These are phyloP conservation scores for Fusarium sp. DNA, from an alignment of 2,329 filamentous ascomycete genomes.

Conservation along the genomic window DNA sequence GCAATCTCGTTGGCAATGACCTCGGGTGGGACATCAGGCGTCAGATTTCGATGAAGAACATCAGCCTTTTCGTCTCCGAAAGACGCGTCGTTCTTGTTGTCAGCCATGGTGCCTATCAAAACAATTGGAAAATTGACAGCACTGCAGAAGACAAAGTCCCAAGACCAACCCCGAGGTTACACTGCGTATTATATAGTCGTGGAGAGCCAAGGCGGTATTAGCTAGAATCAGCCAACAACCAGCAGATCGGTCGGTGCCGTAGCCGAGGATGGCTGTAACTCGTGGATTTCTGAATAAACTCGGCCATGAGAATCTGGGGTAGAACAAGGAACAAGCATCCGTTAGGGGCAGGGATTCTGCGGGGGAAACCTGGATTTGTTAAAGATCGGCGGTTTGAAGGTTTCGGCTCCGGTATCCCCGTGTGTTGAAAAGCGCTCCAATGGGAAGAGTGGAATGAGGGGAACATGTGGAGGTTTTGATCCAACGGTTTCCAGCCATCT, in stretches of 20 bases:
- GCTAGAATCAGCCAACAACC: slow-evolving; percentile 1
- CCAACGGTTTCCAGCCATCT: neutral
- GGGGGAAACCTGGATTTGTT: slow-evolving; percentile 1
- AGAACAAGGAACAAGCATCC: slow-evolving; percentile 14
- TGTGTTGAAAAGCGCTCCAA: slow-evolving; percentile 17
- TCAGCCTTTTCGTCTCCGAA: slow-evolving; percentile 12
- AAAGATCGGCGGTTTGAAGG: neutral
- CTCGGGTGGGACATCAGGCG: slow-evolving; percentile 12
- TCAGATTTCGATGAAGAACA: slow-evolving; percentile 8
- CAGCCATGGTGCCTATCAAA: neutral
- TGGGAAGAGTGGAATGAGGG: neutral
- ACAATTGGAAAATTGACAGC: neutral
- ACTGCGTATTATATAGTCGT: slow-evolving; percentile 9
- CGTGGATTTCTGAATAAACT: slow-evolving; percentile 14
- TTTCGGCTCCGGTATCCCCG: slow-evolving; percentile 24
- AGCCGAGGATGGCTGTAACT: slow-evolving; percentile 7
- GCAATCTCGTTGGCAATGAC: slow-evolving; percentile 54
- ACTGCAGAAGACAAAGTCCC: neutral
- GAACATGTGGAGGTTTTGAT: neutral
- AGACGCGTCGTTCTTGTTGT: slow-evolving; percentile 2
- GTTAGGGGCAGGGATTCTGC: slow-evolving; percentile 3
- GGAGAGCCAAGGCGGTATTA: neutral
- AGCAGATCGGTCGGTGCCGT: neutral
- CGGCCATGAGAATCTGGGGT: slow-evolving; percentile 18
- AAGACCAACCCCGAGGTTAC: neutral